Evolutionary conservation across 2,329 filamentous ascomycete species (phyloP).

Genomic region (Cordyceps javanica): DNA sequence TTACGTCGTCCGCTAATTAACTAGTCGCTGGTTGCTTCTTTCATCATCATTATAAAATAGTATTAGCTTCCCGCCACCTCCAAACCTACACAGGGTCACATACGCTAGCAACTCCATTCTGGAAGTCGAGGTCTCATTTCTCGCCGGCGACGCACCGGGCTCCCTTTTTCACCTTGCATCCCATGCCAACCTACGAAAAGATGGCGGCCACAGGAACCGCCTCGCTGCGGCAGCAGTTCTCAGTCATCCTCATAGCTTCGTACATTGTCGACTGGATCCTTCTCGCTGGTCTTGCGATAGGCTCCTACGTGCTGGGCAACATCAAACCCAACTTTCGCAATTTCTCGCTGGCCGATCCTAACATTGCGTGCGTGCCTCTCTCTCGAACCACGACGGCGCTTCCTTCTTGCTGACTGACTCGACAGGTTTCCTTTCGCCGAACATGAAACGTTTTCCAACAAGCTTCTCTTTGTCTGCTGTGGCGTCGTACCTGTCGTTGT

Average conservation of each 20-base stretch:
- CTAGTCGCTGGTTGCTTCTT: conserved; percentile 1
- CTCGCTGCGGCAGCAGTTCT: conserved; percentile 22
- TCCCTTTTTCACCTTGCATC: background rate
- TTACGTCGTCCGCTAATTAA: conserved; percentile 5
- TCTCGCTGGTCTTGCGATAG: conserved; percentile 51
- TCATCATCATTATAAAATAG: background rate
- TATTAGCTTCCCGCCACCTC: background rate
- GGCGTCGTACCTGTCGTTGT: conserved; percentile 60
- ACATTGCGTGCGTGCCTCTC: conserved; percentile 56
- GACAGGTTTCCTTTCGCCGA: conserved; percentile 61
- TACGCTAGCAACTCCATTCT: background rate
- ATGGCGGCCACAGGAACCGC: conserved; percentile 21
- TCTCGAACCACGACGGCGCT: background rate
- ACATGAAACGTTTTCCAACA: conserved; percentile 65
- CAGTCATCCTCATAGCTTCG: conserved; percentile 44
- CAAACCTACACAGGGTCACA: background rate
- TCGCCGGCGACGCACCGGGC: background rate
- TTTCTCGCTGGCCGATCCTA: conserved; percentile 65
- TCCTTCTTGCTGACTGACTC: background rate
- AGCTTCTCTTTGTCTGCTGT: conserved; percentile 57
- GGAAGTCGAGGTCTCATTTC: background rate
- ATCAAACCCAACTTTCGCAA: conserved; percentile 60
- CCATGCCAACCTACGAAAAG: conserved; percentile 24
- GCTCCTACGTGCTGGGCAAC: conserved; percentile 53
- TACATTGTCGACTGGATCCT: conserved; percentile 72